These are phyloP conservation scores for Penicillium thymicola DNA, from an alignment of 2,329 filamentous ascomycete genomes.

Conservation along the genomic window DNA sequence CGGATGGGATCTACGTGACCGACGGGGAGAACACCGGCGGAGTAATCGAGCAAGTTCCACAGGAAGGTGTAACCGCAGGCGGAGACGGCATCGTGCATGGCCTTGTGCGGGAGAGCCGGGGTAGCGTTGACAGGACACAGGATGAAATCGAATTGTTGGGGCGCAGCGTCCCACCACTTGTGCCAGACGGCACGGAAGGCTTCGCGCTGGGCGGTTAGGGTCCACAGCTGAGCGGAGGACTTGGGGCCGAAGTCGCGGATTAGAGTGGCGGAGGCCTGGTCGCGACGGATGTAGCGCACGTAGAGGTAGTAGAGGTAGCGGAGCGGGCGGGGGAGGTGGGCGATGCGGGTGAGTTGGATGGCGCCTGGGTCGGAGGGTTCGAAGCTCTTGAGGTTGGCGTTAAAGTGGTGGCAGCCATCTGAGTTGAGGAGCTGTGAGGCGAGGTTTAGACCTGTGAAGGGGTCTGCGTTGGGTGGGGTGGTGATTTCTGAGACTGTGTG, in stretches of 20 bases:
- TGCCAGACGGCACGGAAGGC: conserved; percentile 75
- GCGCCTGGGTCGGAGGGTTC: conserved; percentile 80
- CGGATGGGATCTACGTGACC: conserved; percentile 76
- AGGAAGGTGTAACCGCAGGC: conserved; percentile 92
- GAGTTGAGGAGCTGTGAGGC: conserved; percentile 78
- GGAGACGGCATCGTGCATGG: conserved; percentile 79
- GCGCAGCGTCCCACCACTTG: conserved; percentile 73
- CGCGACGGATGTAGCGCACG: conserved; percentile 76
- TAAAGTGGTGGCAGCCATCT: conserved; percentile 78
- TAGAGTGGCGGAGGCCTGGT: conserved; percentile 74
- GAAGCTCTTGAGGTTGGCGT: conserved; percentile 69
- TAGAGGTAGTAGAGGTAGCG: conserved; percentile 87
- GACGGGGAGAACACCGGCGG: conserved; percentile 76
- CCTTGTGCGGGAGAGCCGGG: conserved; percentile 80
- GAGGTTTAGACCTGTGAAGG: conserved; percentile 71
- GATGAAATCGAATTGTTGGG: conserved; percentile 73
- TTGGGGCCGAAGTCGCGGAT: conserved; percentile 71
- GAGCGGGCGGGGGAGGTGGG: conserved; percentile 67
- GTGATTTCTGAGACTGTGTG: conserved; percentile 69
- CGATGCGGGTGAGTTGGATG: conserved; percentile 69
- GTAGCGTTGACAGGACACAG: conserved; percentile 85
- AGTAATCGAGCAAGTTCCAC: conserved; percentile 91
- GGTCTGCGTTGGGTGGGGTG: conserved; percentile 69
- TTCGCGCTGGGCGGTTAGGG: conserved; percentile 73
- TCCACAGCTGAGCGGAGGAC: conserved; percentile 75